A percentile compares a stretch with the other conserved stretches of the same genome.
These are phyloP conservation scores for Fusarium papillatum DNA, from an alignment of 2,329 filamentous ascomycete species.

Conservation along the genomic window DNA sequence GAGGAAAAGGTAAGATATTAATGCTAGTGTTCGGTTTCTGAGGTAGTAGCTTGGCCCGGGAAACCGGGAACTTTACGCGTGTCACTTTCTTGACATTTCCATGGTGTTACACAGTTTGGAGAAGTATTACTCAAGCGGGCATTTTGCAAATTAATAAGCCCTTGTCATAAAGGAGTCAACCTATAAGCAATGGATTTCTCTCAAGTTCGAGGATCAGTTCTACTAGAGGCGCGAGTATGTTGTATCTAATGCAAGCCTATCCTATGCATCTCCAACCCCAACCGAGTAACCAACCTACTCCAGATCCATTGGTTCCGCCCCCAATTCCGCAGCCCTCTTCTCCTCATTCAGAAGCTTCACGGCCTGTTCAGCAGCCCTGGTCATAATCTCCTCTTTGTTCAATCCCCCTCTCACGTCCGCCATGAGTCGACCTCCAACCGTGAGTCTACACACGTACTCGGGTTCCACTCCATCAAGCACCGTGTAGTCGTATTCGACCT, in stretches of 20 bases:
- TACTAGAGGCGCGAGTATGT: neutral
- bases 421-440: constrained; percentile 61
- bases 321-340: constrained; percentile 6
- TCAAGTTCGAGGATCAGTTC: constrained; percentile 8
- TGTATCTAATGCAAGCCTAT: neutral
- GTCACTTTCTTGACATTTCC: neutral
- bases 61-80: neutral
- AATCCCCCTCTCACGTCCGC: constrained; percentile 61
- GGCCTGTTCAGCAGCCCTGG: constrained; percentile 67
- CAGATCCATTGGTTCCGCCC: constrained; percentile 7
- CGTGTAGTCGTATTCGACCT: constrained; percentile 66
- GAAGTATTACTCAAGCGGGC: neutral
- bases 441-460: constrained; percentile 60
- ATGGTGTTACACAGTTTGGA: neutral
- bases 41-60: neutral
- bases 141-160: neutral
- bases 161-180: neutral
- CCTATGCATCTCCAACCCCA: neutral
- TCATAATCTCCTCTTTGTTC: constrained; percentile 65
- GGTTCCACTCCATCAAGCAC: constrained; percentile 34
- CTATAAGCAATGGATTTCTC: neutral
- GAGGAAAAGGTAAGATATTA: too few relatives aligned
- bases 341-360: constrained; percentile 51
- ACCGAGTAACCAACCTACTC: constrained; percentile 1
- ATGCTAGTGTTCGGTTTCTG: too few relatives aligned